Evolutionary conservation across 2,329 filamentous ascomycete species (phyloP), one percentile per base, ranked within the genome.

Genomic region (Anthostomella pinea): DNA sequence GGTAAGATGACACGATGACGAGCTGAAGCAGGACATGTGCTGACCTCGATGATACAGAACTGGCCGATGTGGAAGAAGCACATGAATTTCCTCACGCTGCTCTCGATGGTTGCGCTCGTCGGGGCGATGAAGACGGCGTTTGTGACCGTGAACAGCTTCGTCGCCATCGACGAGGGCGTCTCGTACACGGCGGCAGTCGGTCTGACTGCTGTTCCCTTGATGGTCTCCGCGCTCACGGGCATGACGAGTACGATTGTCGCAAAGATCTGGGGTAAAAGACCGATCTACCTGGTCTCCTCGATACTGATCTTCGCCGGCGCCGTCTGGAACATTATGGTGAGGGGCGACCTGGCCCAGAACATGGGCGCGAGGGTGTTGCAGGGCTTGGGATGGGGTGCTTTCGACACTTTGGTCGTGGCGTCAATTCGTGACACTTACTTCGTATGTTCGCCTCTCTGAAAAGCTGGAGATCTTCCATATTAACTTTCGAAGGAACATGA

Each of bases 401-500:
- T 79, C 41, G 77, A 81, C 46, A 69, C 67, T 5, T 56, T 80
- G 24, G 62, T 77, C 19, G 57, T 72, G 20, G 67, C 65, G 2
- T 73, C 70, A 2, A 72, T 81, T 31, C 67, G 75, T 30, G 77
- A 81, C 46, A 72, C 72, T 2, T 80, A 69, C 52, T 79, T 75
- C 50, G 75, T 78, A 54, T 13, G 41, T 13, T 21, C 16, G 24
- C 27, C 33, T 27, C 22, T 25, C 25, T 34, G 19, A 17, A 32
- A 9, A 17, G 22, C 15, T 11, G 57, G 71, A 56, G 8, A 3
- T 4, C 8, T 11, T 33, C 24, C 14, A 21, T 36, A 29, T 55
- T 59, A 22, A 65, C 50, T 10, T 5, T 17, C 33, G 16, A 20
- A 74, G 74, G 72, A 77, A 45, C 75, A 80, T 44, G 68, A 80